These are phyloP conservation scores for Colletotrichum sojae DNA, from an alignment of 2,329 filamentous ascomycete species.

Conservation along the genomic window DNA sequence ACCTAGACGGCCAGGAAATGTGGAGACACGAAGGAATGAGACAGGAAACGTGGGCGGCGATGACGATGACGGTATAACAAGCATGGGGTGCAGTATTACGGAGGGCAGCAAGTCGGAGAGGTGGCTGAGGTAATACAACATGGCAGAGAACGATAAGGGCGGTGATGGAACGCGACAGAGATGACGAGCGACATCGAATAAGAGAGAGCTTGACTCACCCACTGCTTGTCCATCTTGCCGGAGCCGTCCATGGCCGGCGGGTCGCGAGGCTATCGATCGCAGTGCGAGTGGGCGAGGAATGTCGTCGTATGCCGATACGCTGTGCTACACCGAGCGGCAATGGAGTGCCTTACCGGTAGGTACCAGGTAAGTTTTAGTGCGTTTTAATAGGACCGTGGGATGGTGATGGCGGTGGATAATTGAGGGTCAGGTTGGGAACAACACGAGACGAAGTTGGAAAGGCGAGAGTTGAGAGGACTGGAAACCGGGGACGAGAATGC, in stretches of 20 bases:
- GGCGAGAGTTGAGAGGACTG: slow-evolving; percentile 16
- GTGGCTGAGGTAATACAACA: slow-evolving; percentile 3
- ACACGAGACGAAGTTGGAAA: too few species aligned
- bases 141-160: slow-evolving; percentile 23
- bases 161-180: neutral
- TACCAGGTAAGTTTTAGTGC: too few species aligned
- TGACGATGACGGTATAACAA: slow-evolving; percentile 28
- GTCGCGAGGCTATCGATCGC: neutral
- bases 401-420: too few species aligned
- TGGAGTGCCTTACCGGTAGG: too few species aligned
- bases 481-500: neutral
- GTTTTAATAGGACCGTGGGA: too few species aligned
- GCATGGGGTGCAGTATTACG: neutral
- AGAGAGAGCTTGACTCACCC: slow-evolving; percentile 56
- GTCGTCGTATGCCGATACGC: too few species aligned
- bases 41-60: slow-evolving; percentile 25
- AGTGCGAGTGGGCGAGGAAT: too few species aligned
- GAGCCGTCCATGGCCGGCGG: slow-evolving; percentile 41
- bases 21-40: slow-evolving; percentile 36
- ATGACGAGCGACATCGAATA: neutral
- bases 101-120: slow-evolving; percentile 8
- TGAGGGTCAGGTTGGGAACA: too few species aligned
- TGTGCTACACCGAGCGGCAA: too few species aligned
- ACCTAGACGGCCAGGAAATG: slow-evolving; percentile 14
- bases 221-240: slow-evolving; percentile 60